These are phyloP conservation scores for Nyctanthes arbortristis DNA, from an alignment of 257 asterid species.

Conservation along the genomic window DNA sequence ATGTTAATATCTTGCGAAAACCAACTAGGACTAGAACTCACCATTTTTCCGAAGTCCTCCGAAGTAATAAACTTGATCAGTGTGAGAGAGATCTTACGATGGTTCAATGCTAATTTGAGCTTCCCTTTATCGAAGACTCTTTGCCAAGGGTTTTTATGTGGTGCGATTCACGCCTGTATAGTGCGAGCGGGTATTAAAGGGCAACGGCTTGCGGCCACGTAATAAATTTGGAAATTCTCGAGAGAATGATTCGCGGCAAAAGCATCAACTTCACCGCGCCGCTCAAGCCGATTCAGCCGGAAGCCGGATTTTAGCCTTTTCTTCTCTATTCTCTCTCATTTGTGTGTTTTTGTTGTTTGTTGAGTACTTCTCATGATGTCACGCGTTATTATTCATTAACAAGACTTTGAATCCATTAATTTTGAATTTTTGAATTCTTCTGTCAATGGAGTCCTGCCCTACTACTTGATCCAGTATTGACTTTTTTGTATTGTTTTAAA, in stretches of 20 bases:
- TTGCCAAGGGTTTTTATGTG: constrained; percentile 32
- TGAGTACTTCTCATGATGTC: too few relatives aligned
- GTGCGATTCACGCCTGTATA: constrained; percentile 13
- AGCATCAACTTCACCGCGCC: neutral
- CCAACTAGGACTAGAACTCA: constrained; percentile 1
- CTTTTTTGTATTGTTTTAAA: too few relatives aligned
- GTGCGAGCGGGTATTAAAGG: neutral
- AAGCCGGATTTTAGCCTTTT: too few relatives aligned
- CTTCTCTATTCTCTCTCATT: too few relatives aligned
- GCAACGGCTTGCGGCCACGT: constrained; percentile 41
- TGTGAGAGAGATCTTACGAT: neutral
- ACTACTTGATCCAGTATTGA: too few relatives aligned
- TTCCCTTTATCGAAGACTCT: constrained; percentile 13
- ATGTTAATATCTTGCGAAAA: neutral
- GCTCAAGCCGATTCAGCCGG: neutral
- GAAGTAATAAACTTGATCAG: constrained; percentile 27
- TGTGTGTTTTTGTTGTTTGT: too few relatives aligned
- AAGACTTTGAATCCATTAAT: too few relatives aligned
- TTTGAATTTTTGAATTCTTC: too few relatives aligned
- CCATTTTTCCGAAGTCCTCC: constrained; percentile 35
- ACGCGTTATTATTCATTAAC: too few relatives aligned
- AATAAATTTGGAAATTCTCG: constrained; percentile 2
- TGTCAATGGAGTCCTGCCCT: too few relatives aligned
- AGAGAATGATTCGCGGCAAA: neutral
- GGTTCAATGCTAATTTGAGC: constrained; percentile 7